Percentiles rank a stretch among this genome's conserved stretches.
Conservation (phyloP, 106 monocot species). For the Apostasia shenzhenica region DNA sequence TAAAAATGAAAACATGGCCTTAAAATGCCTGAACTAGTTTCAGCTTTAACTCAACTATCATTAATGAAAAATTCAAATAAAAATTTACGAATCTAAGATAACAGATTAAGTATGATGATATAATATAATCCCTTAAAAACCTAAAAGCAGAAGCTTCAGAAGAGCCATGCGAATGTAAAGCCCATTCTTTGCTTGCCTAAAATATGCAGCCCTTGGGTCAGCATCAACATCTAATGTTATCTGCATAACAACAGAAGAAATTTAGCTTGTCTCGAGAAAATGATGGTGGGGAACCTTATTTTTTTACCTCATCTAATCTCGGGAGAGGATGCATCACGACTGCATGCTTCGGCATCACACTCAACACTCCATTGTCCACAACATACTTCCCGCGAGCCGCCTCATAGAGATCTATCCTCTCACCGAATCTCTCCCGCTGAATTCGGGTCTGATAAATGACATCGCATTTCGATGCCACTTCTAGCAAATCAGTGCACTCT, state of each 20-base stretch:
- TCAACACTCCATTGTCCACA: conserved; percentile 60
- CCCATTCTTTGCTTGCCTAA: conserved; percentile 96
- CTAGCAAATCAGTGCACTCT: conserved; percentile 76
- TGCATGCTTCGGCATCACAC: conserved; percentile 83
- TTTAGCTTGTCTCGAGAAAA: neutral
- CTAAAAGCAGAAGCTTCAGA: conserved; percentile 86
- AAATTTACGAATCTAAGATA: no score
- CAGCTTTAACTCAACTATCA: no score
- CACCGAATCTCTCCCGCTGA: conserved; percentile 93
- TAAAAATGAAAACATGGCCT: no score
- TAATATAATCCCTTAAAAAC: conserved; percentile 3
- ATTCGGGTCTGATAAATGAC: conserved; percentile 97
- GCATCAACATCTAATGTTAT: conserved; percentile 81
- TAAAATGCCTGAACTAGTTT: no score
- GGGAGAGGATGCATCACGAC: conserved; percentile 98
- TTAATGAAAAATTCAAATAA: no score
- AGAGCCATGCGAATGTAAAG: conserved; percentile 93
- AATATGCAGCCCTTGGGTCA: conserved; percentile 97
- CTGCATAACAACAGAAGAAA: conserved; percentile 24
- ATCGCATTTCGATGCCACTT: conserved; percentile 93
- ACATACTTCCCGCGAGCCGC: conserved; percentile 97
- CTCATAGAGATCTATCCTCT: conserved; percentile 93
- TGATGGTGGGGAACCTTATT: no score
- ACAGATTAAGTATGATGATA: no score
- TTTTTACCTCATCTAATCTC: conserved; percentile 83